Evolutionary conservation across 129 eudicot species (phyloP).

Genomic region (Erigeron canadensis): DNA sequence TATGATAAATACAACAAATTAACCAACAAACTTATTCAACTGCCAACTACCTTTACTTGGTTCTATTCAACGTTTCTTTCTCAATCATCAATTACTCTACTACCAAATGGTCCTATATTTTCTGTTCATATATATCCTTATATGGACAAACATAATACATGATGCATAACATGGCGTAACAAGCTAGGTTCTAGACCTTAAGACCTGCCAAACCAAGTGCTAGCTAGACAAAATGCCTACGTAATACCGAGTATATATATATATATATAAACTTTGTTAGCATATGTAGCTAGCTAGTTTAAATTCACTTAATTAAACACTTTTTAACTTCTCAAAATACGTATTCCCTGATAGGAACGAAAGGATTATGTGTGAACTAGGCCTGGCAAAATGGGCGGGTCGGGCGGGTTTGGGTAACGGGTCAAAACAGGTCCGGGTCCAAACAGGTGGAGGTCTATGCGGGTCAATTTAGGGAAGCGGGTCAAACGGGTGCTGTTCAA

Average conservation of each 20-base stretch:
- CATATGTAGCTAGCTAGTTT: neutral
- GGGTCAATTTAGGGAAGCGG: no score
- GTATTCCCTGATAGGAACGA: no score
- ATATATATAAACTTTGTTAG: neutral
- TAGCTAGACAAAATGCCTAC: constrained; percentile 10
- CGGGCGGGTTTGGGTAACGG: no score
- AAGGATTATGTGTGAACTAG: no score
- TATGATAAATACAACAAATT: neutral
- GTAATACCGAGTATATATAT: no score
- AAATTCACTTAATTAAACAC: neutral
- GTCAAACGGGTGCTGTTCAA: no score
- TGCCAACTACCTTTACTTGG: constrained; percentile 23
- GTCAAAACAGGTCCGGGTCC: no score
- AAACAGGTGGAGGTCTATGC: no score
- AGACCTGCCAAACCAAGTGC: constrained; percentile 20
- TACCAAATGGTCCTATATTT: neutral
- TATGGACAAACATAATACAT: constrained; percentile 4
- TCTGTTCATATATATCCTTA: no score
- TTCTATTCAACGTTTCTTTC: constrained; percentile 18
- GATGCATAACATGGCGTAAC: constrained; percentile 1
- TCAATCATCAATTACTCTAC: constrained; percentile 7
- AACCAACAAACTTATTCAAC: constrained; percentile 13
- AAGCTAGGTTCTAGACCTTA: constrained; percentile 1
- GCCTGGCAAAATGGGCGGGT: no score
- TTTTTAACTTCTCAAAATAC: neutral